Percentiles rank a stretch among this genome's conserved stretches.
Conservation (phyloP, 768 basidiomycete genomes). For the Boletus pseudopeckii region DNA sequence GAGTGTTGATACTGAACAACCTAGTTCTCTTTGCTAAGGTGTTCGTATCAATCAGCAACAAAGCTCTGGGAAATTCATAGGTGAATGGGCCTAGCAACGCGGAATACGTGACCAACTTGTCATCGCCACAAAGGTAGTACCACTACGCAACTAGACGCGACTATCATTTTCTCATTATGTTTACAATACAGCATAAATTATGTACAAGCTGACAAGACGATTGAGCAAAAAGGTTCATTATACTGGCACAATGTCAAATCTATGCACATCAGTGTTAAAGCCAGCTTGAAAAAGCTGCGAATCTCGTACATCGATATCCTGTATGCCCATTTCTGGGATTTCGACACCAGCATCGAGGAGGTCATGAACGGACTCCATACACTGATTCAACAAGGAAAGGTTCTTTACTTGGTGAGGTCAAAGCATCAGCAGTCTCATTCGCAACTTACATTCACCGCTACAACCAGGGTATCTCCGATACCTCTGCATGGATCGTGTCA, state of each 20-base stretch:
- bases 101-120: conserved; percentile 43
- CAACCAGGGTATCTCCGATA: conserved; percentile 37
- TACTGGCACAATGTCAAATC: too few relatives aligned
- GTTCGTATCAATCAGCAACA: too few relatives aligned
- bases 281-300: too few relatives aligned
- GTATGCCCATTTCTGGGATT: conserved; percentile 40
- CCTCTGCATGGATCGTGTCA: conserved; percentile 47
- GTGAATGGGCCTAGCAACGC: conserved; percentile 45
- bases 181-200: conserved; percentile 12
- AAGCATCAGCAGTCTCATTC: not conserved
- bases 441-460: not conserved
- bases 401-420: conserved; percentile 35
- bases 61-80: conserved; percentile 34
- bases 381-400: conserved; percentile 38
- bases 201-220: not conserved
- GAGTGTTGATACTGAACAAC: too few relatives aligned
- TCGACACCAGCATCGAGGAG: conserved; percentile 35
- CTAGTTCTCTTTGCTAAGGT: too few relatives aligned
- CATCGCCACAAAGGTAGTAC: conserved; percentile 40
- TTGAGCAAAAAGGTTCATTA: too few relatives aligned
- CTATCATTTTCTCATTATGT: too few relatives aligned
- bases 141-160: too few relatives aligned
- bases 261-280: too few relatives aligned
- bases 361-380: conserved; percentile 43
- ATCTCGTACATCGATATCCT: conserved; percentile 30